Conservation (phyloP, 208 protist species). For the Strigomonas culicis region DNA sequence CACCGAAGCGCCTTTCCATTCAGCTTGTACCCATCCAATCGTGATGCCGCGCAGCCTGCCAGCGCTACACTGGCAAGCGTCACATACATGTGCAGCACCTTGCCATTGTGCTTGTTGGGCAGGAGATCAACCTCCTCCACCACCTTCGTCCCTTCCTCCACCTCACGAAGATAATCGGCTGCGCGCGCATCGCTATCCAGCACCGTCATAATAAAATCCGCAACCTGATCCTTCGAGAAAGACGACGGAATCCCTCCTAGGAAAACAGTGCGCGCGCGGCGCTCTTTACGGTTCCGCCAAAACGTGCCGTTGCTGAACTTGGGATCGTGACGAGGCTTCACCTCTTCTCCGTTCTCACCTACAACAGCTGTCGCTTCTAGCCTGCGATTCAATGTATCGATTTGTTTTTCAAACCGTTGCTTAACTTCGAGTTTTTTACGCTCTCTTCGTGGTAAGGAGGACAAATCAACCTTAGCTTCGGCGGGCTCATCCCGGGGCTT, state of each 20-base stretch:
- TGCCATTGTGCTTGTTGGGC: slow-evolving; percentile 40
- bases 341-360: neutral
- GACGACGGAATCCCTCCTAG: slow-evolving; percentile 64
- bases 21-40: slow-evolving; percentile 55
- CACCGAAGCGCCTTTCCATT: slow-evolving; percentile 55
- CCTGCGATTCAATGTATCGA: slow-evolving; percentile 11
- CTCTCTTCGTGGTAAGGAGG: slow-evolving; percentile 54
- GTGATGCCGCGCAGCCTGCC: slow-evolving; percentile 36
- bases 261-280: slow-evolving; percentile 72
- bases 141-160: slow-evolving; percentile 16
- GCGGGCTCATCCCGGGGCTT: slow-evolving; percentile 7
- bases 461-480: slow-evolving; percentile 2
- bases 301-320: slow-evolving; percentile 83
- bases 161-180: slow-evolving; percentile 4
- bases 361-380: neutral
- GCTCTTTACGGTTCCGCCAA: slow-evolving; percentile 79
- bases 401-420: slow-evolving; percentile 52
- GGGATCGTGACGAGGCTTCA: slow-evolving; percentile 70
- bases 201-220: slow-evolving; percentile 62
- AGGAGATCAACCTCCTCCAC: slow-evolving; percentile 79
- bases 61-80: slow-evolving; percentile 54
- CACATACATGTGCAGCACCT: slow-evolving; percentile 76
- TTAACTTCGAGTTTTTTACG: slow-evolving; percentile 46
- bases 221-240: slow-evolving; percentile 51
- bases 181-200: slow-evolving; percentile 24